Evolutionary conservation across 2,329 filamentous ascomycete genomes (phyloP), one percentile per base, ranked within the genome.

Genomic region (Coleophoma cylindrospora): DNA sequence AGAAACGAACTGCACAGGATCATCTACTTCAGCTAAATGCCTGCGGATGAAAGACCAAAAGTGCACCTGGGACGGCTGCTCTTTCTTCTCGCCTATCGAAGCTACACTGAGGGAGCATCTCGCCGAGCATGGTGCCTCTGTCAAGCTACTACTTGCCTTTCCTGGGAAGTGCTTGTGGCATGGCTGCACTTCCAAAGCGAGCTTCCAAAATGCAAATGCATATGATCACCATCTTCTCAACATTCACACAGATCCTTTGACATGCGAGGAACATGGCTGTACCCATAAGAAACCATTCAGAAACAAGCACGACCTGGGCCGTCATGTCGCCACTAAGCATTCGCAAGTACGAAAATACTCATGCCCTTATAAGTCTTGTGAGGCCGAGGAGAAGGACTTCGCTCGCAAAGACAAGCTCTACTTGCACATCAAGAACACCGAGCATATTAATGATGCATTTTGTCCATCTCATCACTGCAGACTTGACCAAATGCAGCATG

Each of bases 371-470:
- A 13, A 43, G n/a, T 19, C 40, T 19, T 43, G 40, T 43, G 40
- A 43, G 21, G 15, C 40, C 21, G 15, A 19, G 21, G 13, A 12
- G 15, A 43, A 43, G 40, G 13, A n/a, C 7, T 43, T 43, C 21
- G 40, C 40, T 7, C 40, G 40, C 13, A 43, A 43, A 22, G 40
- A 43, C 8, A 43, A 43, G n/a, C 21, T n/a, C 8, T 13, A 14
- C 13, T 19, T 19, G 21, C 40, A 43, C 15, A 43, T 43, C 13
- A 10, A 15, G 15, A 51, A 55, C 13, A 47, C 40, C 1, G 27
- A 53, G 22, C 51, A 53, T 27, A 12, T 36, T 9, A 46, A 55
- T 27, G 53, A 55, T 40, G 46, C 48, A 13, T 51, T 51, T 33
- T 55, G 53, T 15, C 51, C 45, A 5, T 51, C 36, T 40, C 10